Conservation (phyloP, 1,139 yeast genomes). For the Sugiyamaella japonica region DNA sequence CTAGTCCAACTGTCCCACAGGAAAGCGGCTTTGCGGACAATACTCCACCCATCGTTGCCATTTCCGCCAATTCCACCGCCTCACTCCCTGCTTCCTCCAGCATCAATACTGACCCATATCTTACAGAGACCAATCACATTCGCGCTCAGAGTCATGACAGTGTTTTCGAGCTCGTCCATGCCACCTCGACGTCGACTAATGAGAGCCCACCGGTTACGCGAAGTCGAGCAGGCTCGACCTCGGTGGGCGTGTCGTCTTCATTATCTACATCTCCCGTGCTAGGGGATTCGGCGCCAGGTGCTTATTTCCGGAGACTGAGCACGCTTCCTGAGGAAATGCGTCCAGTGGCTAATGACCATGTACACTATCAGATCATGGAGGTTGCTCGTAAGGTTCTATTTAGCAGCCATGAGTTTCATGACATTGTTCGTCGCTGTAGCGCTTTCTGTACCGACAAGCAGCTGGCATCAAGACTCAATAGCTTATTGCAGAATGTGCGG, state of each 20-base stretch:
- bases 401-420: constrained; percentile 65
- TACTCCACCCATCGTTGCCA: constrained; percentile 1
- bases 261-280: constrained; percentile 28
- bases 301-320: constrained; percentile 69
- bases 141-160: constrained; percentile 20
- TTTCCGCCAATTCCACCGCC: not conserved
- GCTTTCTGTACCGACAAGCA: constrained; percentile 67
- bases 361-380: constrained; percentile 28
- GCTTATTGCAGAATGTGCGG: constrained; percentile 56
- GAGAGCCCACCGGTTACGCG: not conserved
- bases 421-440: constrained; percentile 63
- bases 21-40: not conserved
- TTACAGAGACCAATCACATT: constrained; percentile 7
- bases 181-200: not conserved
- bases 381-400: constrained; percentile 43
- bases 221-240: constrained; percentile 17
- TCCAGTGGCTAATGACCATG: constrained; percentile 15
- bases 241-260: not conserved
- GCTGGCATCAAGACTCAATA: constrained; percentile 58
- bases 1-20: not conserved
- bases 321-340: constrained; percentile 57
- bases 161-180: constrained; percentile 7
- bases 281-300: constrained; percentile 45
- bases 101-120: constrained; percentile 4
- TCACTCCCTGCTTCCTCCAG: constrained; percentile 6